Base-by-base conservation (phyloP, 257 asterid species). In the Henckelia pumila region DNA sequence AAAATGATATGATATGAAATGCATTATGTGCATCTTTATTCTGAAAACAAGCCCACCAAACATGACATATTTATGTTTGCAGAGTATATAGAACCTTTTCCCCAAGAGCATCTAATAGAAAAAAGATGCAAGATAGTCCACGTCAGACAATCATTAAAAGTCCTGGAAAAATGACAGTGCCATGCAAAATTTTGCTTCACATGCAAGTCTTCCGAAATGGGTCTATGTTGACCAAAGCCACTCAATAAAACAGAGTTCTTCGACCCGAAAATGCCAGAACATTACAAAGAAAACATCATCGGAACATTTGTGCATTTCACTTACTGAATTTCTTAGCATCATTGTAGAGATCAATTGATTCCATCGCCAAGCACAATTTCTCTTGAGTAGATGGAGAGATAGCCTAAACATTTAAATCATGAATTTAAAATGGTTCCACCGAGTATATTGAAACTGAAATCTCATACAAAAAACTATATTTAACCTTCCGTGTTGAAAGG, bases 301-400 rank as follows among this genome's bases (percentile, higher is more conserved):
- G 50, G 28, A 59, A 21, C 22, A 76, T 52, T 59, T 69, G 50
- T 64, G 71, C 32, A 58, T 30, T 71, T 67, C 70, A 81, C 95
- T 89, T 77, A 92, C 98, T 73, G 59, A 64, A 72, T 66, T 56
- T 70, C 50, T 75, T 81, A 8, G 56, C 49, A 60, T 72, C 74
- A 35, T 73, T 76, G 67, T 71, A 56, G 10, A 76, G 66, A 66
- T 81, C 84, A 66, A 73, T 68, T 67, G 85, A 85, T 67, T 71
- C 82, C 90, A 88, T 79, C 7, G 79, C 78, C 80, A 80, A 73
- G 64, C 85, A 79, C 69, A 83, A 61, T 49, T 68, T 78, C 79
- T 88, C 94, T 77, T 81, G 85, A 68, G 95, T 82, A 66, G 84
- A 79, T 72, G 98, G 97, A 76, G 96, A 78, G 59, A 86, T 78